phyloP scores from a whole-genome alignment of 371 early-diverging fungal genomes.

The Haplosporangium sp. region DNA sequence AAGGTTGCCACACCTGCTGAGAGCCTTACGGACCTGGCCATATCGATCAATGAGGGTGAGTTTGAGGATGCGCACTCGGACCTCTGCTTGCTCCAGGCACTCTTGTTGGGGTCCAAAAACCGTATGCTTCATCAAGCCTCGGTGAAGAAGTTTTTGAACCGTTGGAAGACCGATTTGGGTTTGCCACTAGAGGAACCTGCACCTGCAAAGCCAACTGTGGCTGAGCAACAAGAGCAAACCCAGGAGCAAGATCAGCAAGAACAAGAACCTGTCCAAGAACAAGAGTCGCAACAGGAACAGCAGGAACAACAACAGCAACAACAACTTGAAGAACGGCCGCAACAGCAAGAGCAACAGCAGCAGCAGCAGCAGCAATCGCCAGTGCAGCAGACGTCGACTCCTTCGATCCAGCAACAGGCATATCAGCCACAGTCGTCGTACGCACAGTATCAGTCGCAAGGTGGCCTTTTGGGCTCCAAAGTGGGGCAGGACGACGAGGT shows the following conservation, averaged over 20 bases:
- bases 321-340: not conserved
- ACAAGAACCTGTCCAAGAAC: not conserved
- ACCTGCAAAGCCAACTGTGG: not conserved
- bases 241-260: conserved; percentile 5
- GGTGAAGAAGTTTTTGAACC: conserved; percentile 44
- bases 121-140: conserved; percentile 41
- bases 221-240: conserved; percentile 4
- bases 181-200: conserved; percentile 27
- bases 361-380: conserved; percentile 1
- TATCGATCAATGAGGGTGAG: conserved; percentile 27
- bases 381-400: conserved; percentile 16
- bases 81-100: conserved; percentile 27
- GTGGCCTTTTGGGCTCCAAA: not conserved
- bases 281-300: conserved; percentile 3
- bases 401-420: conserved; percentile 24
- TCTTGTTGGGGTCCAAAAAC: conserved; percentile 50
- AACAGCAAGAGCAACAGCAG: conserved; percentile 6
- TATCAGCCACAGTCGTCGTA: conserved; percentile 47
- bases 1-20: conserved; percentile 7
- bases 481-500: conserved; percentile 32
- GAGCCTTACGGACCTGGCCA: conserved; percentile 34
- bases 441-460: not conserved
- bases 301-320: conserved; percentile 15
- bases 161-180: conserved; percentile 46
- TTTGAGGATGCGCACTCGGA: conserved; percentile 40